Evolutionary conservation across 306 rosid genomes (phyloP).

Genomic region (Prunus armeniaca): DNA sequence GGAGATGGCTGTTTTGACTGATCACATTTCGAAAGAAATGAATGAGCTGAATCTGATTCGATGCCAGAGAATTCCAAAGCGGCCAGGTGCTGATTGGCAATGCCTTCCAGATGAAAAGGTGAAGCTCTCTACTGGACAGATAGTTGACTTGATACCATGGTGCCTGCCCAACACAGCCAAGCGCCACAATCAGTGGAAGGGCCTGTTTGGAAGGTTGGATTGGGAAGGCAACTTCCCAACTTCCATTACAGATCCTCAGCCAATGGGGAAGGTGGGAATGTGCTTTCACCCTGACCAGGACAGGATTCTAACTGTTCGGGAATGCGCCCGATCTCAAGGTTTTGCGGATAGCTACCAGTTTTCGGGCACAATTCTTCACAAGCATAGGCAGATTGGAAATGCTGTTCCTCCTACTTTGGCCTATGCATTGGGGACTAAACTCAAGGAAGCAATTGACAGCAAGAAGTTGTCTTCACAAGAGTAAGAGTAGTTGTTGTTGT

Average conservation of each 20-base stretch:
- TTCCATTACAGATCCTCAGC: conserved; percentile 95
- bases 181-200: conserved; percentile 98
- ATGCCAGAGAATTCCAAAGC: conserved; percentile 85
- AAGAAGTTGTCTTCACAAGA: conserved; percentile 18
- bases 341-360: conserved; percentile 77
- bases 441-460: conserved; percentile 66
- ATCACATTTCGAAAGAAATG: conserved; percentile 96
- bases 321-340: conserved; percentile 97
- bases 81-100: conserved; percentile 95
- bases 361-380: conserved; percentile 70
- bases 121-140: conserved; percentile 67
- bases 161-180: conserved; percentile 98
- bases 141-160: conserved; percentile 93
- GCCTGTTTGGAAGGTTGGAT: conserved; percentile 89
- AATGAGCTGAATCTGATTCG: conserved; percentile 84
- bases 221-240: conserved; percentile 99
- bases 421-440: conserved; percentile 74
- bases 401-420: conserved; percentile 98
- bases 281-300: conserved; percentile 98
- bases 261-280: conserved; percentile 99
- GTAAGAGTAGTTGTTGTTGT: not conserved
- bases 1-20: conserved; percentile 63
- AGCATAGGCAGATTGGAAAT: conserved; percentile 94
- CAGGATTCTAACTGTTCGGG: conserved; percentile 88
- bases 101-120: conserved; percentile 92